A percentile compares a stretch with the other conserved stretches of the same genome.
Evolutionary conservation across 306 rosid genomes (phyloP).

Genomic region (Pachyrhizus erosus): DNA sequence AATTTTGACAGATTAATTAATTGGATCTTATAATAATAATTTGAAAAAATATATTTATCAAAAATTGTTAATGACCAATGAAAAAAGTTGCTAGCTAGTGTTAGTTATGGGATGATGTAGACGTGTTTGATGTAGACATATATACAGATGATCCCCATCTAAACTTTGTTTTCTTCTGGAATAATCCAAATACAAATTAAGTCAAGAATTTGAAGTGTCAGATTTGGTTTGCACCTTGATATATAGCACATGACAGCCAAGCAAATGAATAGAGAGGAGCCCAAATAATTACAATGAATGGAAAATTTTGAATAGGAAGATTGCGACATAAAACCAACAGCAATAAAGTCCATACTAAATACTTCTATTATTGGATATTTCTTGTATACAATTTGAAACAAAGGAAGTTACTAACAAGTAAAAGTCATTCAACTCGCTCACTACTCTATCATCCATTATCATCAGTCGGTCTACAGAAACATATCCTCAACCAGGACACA

Average conservation of each 20-base stretch:
- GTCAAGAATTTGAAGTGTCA: background rate
- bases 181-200: slow-evolving; percentile 17
- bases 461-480: background rate
- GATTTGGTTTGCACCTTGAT: background rate
- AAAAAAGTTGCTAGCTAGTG: background rate
- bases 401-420: slow-evolving; percentile 15
- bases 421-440: slow-evolving; percentile 35
- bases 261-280: slow-evolving; percentile 30
- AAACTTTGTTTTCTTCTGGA: background rate
- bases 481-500: slow-evolving; percentile 25
- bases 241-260: slow-evolving; percentile 38
- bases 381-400: slow-evolving; percentile 1
- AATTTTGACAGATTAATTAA: too few species aligned
- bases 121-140: background rate
- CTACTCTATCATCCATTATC: background rate
- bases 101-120: background rate
- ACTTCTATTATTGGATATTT: slow-evolving; percentile 46
- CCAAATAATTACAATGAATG: background rate
- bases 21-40: too few species aligned
- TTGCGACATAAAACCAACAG: slow-evolving; percentile 65
- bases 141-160: too few species aligned
- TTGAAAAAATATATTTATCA: too few species aligned
- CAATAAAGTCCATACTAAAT: slow-evolving; percentile 59
- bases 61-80: background rate
- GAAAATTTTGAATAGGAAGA: slow-evolving; percentile 45